Percentiles rank a stretch among this genome's conserved stretches.
phyloP scores from a whole-genome alignment of 208 protist genomes.

The Wallacemonas sp. region DNA sequence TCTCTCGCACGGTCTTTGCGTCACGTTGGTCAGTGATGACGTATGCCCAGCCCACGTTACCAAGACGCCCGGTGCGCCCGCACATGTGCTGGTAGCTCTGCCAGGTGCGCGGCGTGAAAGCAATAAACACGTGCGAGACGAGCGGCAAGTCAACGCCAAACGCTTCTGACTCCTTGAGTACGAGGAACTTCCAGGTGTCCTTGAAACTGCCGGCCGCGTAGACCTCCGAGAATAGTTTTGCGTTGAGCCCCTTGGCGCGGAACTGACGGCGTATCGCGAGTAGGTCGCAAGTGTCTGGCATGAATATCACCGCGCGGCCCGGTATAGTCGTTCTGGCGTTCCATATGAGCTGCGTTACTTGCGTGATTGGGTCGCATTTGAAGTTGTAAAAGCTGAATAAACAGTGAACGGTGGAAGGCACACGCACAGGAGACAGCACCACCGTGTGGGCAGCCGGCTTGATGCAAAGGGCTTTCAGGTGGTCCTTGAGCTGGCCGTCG shows the following conservation, averaged over 20 bases:
- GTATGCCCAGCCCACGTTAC: conserved; percentile 87
- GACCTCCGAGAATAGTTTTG: conserved; percentile 78
- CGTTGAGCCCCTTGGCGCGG: conserved; percentile 64
- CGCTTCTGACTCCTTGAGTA: conserved; percentile 73
- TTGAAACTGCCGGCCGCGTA: conserved; percentile 49
- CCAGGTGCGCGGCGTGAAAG: conserved; percentile 66
- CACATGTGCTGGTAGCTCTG: conserved; percentile 84
- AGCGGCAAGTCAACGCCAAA: conserved; percentile 72
- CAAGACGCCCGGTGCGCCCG: conserved; percentile 61
- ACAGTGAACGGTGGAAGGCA: conserved; percentile 79
- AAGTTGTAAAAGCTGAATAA: conserved; percentile 72
- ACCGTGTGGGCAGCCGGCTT: conserved; percentile 71
- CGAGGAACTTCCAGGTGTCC: conserved; percentile 67
- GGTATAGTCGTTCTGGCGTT: conserved; percentile 69
- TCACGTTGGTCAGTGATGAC: conserved; percentile 62
- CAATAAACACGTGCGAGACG: conserved; percentile 85
- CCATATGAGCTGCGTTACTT: conserved; percentile 53
- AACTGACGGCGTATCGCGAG: conserved; percentile 52
- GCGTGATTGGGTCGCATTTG: conserved; percentile 38
- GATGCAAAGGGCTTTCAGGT: conserved; percentile 75
- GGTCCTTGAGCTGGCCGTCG: conserved; percentile 55
- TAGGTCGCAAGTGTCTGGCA: conserved; percentile 53
- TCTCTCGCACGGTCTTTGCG: conserved; percentile 46
- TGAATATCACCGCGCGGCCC: conserved; percentile 66
- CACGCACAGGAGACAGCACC: conserved; percentile 59